A percentile compares a stretch with the other conserved stretches of the same genome.
Evolutionary conservation across 345 rosid genomes (phyloP).

Genomic region (Clausena lansium): DNA sequence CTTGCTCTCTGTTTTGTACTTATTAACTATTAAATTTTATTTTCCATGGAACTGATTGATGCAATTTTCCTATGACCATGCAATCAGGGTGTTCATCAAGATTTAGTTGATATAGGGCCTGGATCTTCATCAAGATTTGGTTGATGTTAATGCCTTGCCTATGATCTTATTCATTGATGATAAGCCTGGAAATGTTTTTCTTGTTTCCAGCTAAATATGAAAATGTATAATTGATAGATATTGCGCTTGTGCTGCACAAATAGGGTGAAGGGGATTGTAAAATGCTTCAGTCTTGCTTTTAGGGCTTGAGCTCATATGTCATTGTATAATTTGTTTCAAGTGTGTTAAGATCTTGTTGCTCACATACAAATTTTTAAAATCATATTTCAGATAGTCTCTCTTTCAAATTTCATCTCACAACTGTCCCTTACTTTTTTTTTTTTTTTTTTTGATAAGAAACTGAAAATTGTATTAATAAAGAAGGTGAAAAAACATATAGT

Average conservation of each 20-base stretch:
- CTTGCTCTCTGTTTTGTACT: not conserved
- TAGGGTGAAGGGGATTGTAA: not conserved
- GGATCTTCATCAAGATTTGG: too few relatives aligned
- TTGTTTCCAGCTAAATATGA: not conserved
- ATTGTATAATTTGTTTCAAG: not conserved
- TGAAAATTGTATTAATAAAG: too few relatives aligned
- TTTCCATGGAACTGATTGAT: not conserved
- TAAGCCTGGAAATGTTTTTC: not conserved
- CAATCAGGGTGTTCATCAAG: not conserved
- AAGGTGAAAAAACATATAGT: too few relatives aligned
- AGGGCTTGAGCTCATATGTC: constrained; percentile 1
- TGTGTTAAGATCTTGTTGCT: constrained; percentile 1
- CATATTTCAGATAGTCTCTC: not conserved
- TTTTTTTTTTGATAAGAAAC: too few relatives aligned
- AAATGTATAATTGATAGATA: not conserved
- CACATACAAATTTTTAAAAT: not conserved
- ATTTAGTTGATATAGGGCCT: not conserved
- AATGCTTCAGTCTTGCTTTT: constrained; percentile 13
- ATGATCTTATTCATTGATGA: not conserved
- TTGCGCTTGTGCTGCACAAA: not conserved
- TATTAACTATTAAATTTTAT: not conserved
- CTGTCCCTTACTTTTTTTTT: too few relatives aligned
- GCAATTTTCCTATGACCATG: not conserved
- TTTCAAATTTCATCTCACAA: constrained; percentile 16
- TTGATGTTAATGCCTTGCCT: not conserved